Conservation (phyloP, 768 basidiomycete genomes). For the Leccinum ochraceum region DNA sequence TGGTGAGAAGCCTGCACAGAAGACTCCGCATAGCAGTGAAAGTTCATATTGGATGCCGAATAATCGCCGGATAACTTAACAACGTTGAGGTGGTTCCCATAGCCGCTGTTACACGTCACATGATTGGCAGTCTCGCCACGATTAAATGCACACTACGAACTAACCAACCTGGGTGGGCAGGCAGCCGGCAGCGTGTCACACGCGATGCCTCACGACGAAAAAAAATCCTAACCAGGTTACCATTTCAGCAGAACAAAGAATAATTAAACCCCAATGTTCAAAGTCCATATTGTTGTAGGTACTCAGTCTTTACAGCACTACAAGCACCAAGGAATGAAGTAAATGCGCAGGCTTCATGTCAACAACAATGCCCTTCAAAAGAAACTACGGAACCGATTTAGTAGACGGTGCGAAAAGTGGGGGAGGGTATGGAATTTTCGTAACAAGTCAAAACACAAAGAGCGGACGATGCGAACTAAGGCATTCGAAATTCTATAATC, state of each 20-base stretch:
- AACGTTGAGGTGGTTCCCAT: background rate
- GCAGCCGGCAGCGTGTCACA: background rate
- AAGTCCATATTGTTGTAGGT: background rate
- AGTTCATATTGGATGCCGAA: background rate
- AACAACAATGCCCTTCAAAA: background rate
- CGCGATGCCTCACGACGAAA: background rate
- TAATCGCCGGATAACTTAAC: background rate
- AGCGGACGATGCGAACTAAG: slow-evolving; percentile 14
- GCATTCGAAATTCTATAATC: slow-evolving; percentile 13
- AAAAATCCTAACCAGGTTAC: background rate
- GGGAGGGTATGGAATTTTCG: slow-evolving; percentile 15
- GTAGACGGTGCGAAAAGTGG: background rate
- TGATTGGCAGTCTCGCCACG: background rate
- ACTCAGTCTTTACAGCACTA: slow-evolving; percentile 1
- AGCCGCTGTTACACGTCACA: background rate
- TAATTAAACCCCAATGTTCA: background rate
- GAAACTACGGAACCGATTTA: background rate
- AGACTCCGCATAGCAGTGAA: background rate
- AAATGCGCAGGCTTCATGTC: background rate
- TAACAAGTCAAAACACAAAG: slow-evolving; percentile 17
- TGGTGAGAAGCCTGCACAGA: background rate
- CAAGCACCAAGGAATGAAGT: background rate
- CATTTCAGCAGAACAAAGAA: background rate
- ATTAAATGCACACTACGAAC: background rate
- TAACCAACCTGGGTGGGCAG: background rate